These are phyloP conservation scores for Mariannaea elegans DNA, from an alignment of 2,329 filamentous ascomycete species.

Conservation along the genomic window DNA sequence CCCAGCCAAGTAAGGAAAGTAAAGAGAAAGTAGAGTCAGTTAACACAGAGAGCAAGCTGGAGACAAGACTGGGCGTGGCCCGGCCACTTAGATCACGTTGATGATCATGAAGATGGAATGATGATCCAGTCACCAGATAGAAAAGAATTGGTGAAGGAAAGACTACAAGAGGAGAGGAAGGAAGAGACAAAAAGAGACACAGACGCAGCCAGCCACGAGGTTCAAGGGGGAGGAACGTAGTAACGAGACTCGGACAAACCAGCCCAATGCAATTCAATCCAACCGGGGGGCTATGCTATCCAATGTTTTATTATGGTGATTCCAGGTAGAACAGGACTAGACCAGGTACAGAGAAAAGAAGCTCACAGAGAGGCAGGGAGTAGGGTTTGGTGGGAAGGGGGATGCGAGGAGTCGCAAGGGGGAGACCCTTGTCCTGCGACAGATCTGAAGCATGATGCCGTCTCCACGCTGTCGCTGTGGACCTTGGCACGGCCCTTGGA, in stretches of 20 bases:
- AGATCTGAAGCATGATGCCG: slow-evolving; percentile 55
- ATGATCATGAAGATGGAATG: slow-evolving; percentile 38
- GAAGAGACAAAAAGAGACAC: slow-evolving; percentile 15
- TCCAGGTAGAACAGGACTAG: slow-evolving; percentile 29
- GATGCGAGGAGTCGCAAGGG: slow-evolving; percentile 35
- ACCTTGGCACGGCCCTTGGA: slow-evolving; percentile 24
- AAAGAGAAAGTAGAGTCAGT: slow-evolving; percentile 10
- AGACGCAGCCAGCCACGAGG: slow-evolving; percentile 17
- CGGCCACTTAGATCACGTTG: slow-evolving; percentile 36
- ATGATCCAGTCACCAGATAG: slow-evolving; percentile 36
- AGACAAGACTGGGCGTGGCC: slow-evolving; percentile 34
- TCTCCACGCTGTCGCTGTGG: slow-evolving; percentile 34
- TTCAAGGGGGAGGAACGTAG: slow-evolving; percentile 22
- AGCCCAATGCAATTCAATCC: slow-evolving; percentile 17
- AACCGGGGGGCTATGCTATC: slow-evolving; percentile 28
- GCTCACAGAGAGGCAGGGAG: slow-evolving; percentile 28
- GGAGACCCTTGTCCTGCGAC: slow-evolving; percentile 55
- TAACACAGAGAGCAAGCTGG: slow-evolving; percentile 24
- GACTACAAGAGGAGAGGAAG: slow-evolving; percentile 9
- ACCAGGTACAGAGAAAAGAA: slow-evolving; percentile 31
- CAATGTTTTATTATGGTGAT: slow-evolving; percentile 37
- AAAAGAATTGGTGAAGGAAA: slow-evolving; percentile 10
- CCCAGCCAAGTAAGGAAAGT: slow-evolving; percentile 21
- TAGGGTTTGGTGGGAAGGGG: slow-evolving; percentile 24
- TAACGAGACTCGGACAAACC: slow-evolving; percentile 27